Evolutionary conservation across 2,329 filamentous ascomycete genomes (phyloP), one percentile per base, ranked within the genome.

Genomic region (Verticillium albo-atrum): DNA sequence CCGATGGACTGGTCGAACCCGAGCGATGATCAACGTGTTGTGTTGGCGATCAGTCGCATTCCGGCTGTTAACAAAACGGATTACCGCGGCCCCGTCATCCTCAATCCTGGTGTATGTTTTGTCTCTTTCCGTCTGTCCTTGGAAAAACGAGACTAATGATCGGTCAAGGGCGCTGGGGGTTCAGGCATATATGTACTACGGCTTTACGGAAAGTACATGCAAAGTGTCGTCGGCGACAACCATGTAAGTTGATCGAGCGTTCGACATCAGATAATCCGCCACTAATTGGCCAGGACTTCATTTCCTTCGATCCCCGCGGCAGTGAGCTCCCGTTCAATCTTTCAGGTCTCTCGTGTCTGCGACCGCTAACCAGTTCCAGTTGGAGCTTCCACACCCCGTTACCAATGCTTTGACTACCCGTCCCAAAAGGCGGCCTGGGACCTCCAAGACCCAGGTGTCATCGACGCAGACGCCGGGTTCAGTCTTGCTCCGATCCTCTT

Each of bases 221-320:
- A 82, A 62, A 72, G 72, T 3, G 74, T 82, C 23, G 74, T 80
- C 0, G 81, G 80, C 9, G 68, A 70, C 9, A 79, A 81, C 61
- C 72, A 80, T 66, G 77, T 77, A 56, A 67, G 72, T 68, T n/a
- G n/a, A 23, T 10, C 25, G 7, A 12, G 50, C 30, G 15, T 26
- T 54, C 17, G 37, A 2, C 37, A 20, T 23, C n/a, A 10, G 6
- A 20, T 5, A 9, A 20, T 23, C 2, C 42, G 5, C 20, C 10
- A 23, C n/a, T 50, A 28, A 56, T 58, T n/a, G 12, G 6, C 1
- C n/a, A 76, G 70, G 80, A 84, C 54, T 72, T 84, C 2, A 74
- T 84, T 58, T 75, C 76, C 42, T 83, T 80, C 56, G 80, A 84
- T 56, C 80, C 80, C 1, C 74, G 81, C 26, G 81, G 81, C 23